phyloP scores from a whole-genome alignment of 768 basidiomycete species.

The Dendrothele bispora region DNA sequence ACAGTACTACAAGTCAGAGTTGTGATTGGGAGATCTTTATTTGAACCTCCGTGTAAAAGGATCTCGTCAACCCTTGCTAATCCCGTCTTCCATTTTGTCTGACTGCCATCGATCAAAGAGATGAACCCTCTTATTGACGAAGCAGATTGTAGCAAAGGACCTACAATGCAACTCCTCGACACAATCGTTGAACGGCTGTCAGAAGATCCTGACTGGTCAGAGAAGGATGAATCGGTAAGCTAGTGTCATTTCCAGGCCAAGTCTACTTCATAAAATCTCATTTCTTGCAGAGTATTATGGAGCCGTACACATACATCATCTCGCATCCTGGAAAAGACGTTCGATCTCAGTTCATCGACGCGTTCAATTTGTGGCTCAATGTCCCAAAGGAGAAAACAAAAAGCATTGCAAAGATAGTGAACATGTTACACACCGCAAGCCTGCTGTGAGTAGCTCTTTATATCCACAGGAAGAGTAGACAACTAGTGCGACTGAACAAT shows the following conservation, averaged over 20 bases:
- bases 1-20: too few species aligned
- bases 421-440: slow-evolving; percentile 93
- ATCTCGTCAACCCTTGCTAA: too few species aligned
- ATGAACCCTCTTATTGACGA: too few species aligned
- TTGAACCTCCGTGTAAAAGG: too few species aligned
- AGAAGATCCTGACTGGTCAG: not conserved
- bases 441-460: slow-evolving; percentile 60
- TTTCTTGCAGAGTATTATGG: slow-evolving; percentile 55
- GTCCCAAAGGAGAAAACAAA: slow-evolving; percentile 72
- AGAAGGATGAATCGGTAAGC: slow-evolving; percentile 2
- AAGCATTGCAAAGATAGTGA: slow-evolving; percentile 79
- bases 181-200: not conserved
- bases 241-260: not conserved
- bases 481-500: slow-evolving; percentile 1
- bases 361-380: slow-evolving; percentile 90
- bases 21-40: too few species aligned
- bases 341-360: slow-evolving; percentile 80
- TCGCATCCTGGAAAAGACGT: slow-evolving; percentile 93
- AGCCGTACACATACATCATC: slow-evolving; percentile 84
- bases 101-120: too few species aligned
- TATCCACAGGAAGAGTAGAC: not conserved
- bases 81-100: too few species aligned
- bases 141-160: too few species aligned
- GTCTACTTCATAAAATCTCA: not conserved
- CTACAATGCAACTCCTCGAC: too few species aligned